Conservation (phyloP, 164 flowering plant genomes). For the Brasenia schreberi region DNA sequence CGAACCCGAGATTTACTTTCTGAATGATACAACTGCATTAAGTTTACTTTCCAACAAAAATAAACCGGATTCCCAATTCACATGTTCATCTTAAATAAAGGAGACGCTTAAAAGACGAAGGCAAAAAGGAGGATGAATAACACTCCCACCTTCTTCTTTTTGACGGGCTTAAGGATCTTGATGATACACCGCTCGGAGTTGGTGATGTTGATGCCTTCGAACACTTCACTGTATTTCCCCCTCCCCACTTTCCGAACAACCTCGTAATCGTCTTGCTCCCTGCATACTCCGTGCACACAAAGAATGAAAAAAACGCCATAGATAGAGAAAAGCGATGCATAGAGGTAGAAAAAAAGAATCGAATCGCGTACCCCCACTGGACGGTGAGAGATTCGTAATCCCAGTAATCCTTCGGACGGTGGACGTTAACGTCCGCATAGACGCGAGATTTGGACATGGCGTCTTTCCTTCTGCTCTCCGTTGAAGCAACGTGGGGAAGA, state of each 20-base stretch:
- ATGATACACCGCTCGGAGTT: slow-evolving; percentile 49
- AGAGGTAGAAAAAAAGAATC: not conserved
- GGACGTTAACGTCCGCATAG: slow-evolving; percentile 57
- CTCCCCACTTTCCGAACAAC: slow-evolving; percentile 61
- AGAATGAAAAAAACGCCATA: not conserved
- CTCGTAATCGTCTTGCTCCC: slow-evolving; percentile 64
- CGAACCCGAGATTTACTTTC: not conserved
- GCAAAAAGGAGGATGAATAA: not conserved
- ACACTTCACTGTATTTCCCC: slow-evolving; percentile 65
- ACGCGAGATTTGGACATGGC: slow-evolving; percentile 49
- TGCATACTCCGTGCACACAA: slow-evolving; percentile 6
- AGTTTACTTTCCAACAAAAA: not conserved
- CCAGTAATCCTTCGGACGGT: slow-evolving; percentile 60
- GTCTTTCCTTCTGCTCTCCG: not conserved
- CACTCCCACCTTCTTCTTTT: slow-evolving; percentile 55
- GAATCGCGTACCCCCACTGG: slow-evolving; percentile 54
- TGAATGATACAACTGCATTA: not conserved
- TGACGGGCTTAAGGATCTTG: slow-evolving; percentile 76
- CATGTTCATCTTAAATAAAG: not conserved
- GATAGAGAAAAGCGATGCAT: not conserved
- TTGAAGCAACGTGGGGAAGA: not conserved
- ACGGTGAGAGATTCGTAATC: slow-evolving; percentile 68
- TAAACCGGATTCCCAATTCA: not conserved
- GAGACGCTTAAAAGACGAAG: not conserved
- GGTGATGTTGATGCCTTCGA: slow-evolving; percentile 41